These are phyloP conservation scores for Lojkania enalia DNA, from an alignment of 2,329 filamentous ascomycete genomes.

Conservation along the genomic window DNA sequence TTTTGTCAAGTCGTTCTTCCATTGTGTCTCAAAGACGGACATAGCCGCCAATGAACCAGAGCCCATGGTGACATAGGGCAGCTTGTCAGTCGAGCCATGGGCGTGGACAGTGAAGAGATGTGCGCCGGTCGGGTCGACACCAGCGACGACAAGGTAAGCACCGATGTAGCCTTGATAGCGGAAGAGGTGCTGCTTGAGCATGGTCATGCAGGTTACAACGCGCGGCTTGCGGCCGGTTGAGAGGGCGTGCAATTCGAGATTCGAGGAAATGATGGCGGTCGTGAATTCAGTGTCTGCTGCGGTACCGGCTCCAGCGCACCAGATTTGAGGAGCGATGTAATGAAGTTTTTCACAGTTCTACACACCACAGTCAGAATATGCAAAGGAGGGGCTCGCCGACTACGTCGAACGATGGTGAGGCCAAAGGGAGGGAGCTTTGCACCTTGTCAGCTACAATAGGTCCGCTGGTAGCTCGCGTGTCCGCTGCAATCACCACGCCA, in stretches of 20 bases:
- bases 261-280: slow-evolving; percentile 95
- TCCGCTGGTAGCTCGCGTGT: slow-evolving; percentile 94
- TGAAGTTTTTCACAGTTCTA: slow-evolving; percentile 99
- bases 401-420: slow-evolving; percentile 16
- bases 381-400: too few species aligned
- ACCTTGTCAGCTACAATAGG: slow-evolving; percentile 99
- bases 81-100: slow-evolving; percentile 97
- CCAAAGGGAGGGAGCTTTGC: slow-evolving; percentile 20
- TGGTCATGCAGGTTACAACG: slow-evolving; percentile 98
- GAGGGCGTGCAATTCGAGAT: slow-evolving; percentile 95
- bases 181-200: slow-evolving; percentile 99
- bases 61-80: slow-evolving; percentile 99
- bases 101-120: slow-evolving; percentile 98
- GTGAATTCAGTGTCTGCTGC: slow-evolving; percentile 99
- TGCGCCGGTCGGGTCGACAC: slow-evolving; percentile 91
- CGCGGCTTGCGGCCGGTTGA: slow-evolving; percentile 95
- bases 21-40: slow-evolving; percentile 96
- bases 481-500: slow-evolving; percentile 96
- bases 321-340: slow-evolving; percentile 98
- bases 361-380: slow-evolving; percentile 13
- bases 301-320: slow-evolving; percentile 97
- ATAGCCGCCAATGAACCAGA: slow-evolving; percentile 95
- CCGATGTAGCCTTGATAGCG: slow-evolving; percentile 97
- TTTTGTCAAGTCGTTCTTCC: slow-evolving; percentile 76
- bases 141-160: slow-evolving; percentile 95